Evolutionary conservation across 805 yeast genomes (phyloP), one percentile per base, ranked within the genome.

Genomic region (Metschnikowia similis): DNA sequence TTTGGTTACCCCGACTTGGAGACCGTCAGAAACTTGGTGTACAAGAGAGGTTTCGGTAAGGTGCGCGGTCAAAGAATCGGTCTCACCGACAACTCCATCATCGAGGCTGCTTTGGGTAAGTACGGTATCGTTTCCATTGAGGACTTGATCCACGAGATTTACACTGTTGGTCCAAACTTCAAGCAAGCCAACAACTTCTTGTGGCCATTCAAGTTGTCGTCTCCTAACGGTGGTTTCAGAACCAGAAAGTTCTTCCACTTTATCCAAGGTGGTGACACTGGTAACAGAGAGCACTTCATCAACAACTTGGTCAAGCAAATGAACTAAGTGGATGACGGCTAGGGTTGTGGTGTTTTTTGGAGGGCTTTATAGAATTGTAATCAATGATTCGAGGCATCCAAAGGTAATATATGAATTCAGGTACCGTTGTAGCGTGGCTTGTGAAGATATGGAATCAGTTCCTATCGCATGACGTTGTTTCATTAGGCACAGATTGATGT

Each of bases 11-110:
- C 96, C 81, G 84, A 87, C 66, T 82, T 87, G 74, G 78, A 96
- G 60, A 87, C 96, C 76, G 80, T 87, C 71, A 88, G 95, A 84
- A 85, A 89, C 77, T 87, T 89, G 76, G 76, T 89, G 65, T 89
- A 89, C 96, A 89, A 89, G 90, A 88, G 96, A 84, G 96, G 96
- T 79, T 84, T 75, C 92, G 96, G 96, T 82, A 89, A 89, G 87
- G 77, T 89, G 70, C 87, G 88, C 91, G 87, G 87, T 82, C 96
- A 89, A 82, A 89, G 96, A 87, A 80, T 89, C 66, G 81, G 95
- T 66, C 82, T 89, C 68, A 76, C 88, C 65, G 96, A 89, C 76
- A 89, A 89, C 82, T 67, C 89, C 60, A 82, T 89, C 79, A 80
- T 89, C 73, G 96, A 89, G 83, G 89, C 84, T 70, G 66, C 81